Percentiles rank a stretch among this genome's conserved stretches.
Evolutionary conservation across 2,329 filamentous ascomycete species (phyloP).

Genomic region (Fusarium protoensiforme): DNA sequence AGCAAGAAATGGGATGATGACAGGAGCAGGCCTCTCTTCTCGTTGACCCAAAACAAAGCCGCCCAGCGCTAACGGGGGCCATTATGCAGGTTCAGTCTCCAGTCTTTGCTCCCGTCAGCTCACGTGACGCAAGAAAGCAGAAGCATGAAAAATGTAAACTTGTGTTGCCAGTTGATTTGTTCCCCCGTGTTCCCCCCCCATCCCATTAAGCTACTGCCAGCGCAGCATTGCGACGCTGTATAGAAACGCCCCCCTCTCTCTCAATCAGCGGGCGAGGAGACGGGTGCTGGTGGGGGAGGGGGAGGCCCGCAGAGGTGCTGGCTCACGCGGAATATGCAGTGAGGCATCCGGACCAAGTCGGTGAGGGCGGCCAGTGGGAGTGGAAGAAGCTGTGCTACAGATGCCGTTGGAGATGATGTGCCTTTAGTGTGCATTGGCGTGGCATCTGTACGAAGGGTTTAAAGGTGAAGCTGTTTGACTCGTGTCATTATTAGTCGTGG

Average conservation of each 20-base stretch:
- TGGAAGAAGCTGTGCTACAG: background rate
- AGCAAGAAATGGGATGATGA: constrained; percentile 23
- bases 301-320: background rate
- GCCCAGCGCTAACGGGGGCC: constrained; percentile 27
- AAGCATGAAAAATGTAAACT: constrained; percentile 1
- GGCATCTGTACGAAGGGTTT: background rate
- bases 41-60: constrained; percentile 4
- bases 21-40: constrained; percentile 16
- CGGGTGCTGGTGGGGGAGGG: background rate
- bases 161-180: constrained; percentile 33
- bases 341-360: background rate
- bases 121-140: constrained; percentile 26
- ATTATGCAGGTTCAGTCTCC: constrained; percentile 27
- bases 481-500: background rate
- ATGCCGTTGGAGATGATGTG: constrained; percentile 1
- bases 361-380: background rate
- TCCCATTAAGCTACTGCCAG: background rate
- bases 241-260: constrained; percentile 3
- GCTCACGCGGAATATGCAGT: background rate
- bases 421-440: constrained; percentile 9
- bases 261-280: constrained; percentile 5
- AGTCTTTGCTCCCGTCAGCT: constrained; percentile 14
- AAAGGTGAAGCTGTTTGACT: background rate
- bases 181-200: no score
- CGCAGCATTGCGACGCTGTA: constrained; percentile 13